These are phyloP conservation scores for Sporothrix phasma DNA, from an alignment of 2,329 filamentous ascomycete species.

Conservation along the genomic window DNA sequence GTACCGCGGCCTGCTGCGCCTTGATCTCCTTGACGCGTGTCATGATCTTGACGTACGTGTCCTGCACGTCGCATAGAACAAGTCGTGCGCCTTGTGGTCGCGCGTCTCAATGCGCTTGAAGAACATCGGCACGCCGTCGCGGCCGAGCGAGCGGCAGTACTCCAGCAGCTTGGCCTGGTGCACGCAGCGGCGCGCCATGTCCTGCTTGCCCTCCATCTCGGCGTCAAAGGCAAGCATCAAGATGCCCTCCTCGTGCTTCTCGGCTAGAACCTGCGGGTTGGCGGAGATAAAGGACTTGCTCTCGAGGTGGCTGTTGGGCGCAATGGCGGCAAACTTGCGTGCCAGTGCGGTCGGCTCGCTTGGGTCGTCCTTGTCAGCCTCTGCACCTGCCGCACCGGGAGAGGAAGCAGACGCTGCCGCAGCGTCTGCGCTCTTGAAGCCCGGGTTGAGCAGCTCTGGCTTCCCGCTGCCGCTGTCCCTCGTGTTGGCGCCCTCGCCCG, in stretches of 20 bases:
- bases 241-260: constrained; percentile 83
- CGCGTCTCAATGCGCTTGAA: constrained; percentile 91
- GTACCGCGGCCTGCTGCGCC: constrained; percentile 31
- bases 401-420: background rate
- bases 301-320: constrained; percentile 59
- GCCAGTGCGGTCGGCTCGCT: constrained; percentile 67
- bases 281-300: constrained; percentile 68
- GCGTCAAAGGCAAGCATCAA: constrained; percentile 87
- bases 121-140: constrained; percentile 81
- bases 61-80: constrained; percentile 87
- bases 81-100: constrained; percentile 78
- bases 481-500: constrained; percentile 22
- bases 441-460: constrained; percentile 70
- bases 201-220: constrained; percentile 64
- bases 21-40: constrained; percentile 64
- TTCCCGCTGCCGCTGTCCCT: constrained; percentile 37
- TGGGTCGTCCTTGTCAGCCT: constrained; percentile 58
- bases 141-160: constrained; percentile 84
- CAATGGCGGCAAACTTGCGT: constrained; percentile 74
- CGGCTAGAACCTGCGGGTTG: constrained; percentile 64
- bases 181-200: constrained; percentile 75
- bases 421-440: constrained; percentile 25
- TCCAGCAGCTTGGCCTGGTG: constrained; percentile 89
- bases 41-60: constrained; percentile 75
- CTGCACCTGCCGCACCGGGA: constrained; percentile 25